Percentiles rank a stretch among this genome's conserved stretches.
phyloP scores from a whole-genome alignment of 164 flowering plant genomes.

The Piper longum region DNA sequence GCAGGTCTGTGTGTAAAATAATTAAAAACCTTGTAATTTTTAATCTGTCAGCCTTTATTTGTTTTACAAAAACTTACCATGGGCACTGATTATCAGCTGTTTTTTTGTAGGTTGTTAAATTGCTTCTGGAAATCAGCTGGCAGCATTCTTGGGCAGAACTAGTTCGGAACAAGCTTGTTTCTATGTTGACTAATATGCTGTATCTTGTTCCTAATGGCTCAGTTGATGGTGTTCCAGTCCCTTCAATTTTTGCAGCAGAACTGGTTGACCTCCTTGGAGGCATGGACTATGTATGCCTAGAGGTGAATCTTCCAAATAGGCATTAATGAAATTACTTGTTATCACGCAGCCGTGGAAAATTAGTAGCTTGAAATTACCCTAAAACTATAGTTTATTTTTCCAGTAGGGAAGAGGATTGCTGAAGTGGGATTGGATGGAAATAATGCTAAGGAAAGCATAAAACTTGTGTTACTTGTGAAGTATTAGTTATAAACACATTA shows the following conservation, averaged over 20 bases:
- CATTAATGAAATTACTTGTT: neutral
- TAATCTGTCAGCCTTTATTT: too few relatives aligned
- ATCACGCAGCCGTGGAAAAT: neutral
- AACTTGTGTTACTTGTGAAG: too few relatives aligned
- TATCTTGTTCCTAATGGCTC: slow-evolving; percentile 48
- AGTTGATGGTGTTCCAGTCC: slow-evolving; percentile 17
- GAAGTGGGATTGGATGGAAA: too few relatives aligned
- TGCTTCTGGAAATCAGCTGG: slow-evolving; percentile 60
- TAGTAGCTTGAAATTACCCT: too few relatives aligned
- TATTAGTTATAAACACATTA: too few relatives aligned
- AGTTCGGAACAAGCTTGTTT: slow-evolving; percentile 77
- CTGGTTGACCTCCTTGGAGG: slow-evolving; percentile 90
- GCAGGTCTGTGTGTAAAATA: too few relatives aligned
- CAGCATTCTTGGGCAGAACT: slow-evolving; percentile 86
- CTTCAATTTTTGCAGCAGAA: slow-evolving; percentile 42
- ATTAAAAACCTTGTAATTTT: too few relatives aligned
- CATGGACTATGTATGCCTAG: slow-evolving; percentile 66
- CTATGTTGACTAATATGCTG: slow-evolving; percentile 85
- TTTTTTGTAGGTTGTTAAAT: slow-evolving; percentile 58
- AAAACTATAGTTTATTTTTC: too few relatives aligned
- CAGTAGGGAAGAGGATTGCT: too few relatives aligned
- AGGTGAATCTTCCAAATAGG: slow-evolving; percentile 34
- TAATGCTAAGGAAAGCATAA: too few relatives aligned
- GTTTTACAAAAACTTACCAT: too few relatives aligned
- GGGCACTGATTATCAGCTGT: neutral